Evolutionary conservation across 192 early-diverging fungal genomes (phyloP).

Genomic region (Backusella mclennaniae): DNA sequence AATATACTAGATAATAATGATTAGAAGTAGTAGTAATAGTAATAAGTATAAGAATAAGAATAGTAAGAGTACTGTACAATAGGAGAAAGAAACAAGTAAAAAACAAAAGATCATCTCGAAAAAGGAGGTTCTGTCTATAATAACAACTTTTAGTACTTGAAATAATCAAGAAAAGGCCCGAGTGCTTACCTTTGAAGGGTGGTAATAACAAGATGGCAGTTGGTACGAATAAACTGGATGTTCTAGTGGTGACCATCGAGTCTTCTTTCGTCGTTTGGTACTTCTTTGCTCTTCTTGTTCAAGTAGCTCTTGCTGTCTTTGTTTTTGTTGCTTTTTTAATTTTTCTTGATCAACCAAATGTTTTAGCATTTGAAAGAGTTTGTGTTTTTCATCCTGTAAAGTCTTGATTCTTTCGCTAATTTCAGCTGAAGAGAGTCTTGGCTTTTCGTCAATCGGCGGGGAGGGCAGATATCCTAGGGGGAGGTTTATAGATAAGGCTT

Average conservation of each 20-base stretch:
- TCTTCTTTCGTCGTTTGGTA: not conserved
- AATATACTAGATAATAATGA: not conserved
- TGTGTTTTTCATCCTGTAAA: slow-evolving; percentile 19
- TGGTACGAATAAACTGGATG: not conserved
- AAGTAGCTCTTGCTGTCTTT: not conserved
- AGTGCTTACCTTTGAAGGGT: not conserved
- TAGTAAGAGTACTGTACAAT: not conserved
- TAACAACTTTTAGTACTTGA: not conserved
- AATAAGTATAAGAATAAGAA: not conserved
- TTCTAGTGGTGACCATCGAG: not conserved
- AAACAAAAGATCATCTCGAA: not conserved
- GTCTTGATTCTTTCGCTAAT: not conserved
- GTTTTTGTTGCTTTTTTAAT: not conserved
- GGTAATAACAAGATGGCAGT: not conserved
- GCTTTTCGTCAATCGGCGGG: slow-evolving; percentile 14
- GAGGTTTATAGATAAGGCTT: not conserved
- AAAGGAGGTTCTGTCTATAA: not conserved
- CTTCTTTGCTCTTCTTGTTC: not conserved
- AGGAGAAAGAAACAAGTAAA: not conserved
- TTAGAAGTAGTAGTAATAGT: not conserved
- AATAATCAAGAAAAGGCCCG: too few relatives aligned
- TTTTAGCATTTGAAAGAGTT: slow-evolving; percentile 15
- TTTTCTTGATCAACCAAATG: slow-evolving; percentile 4
- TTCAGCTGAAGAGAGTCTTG: not conserved
- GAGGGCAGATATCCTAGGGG: slow-evolving; percentile 14